Conservation (phyloP, 495 filamentous ascomycete genomes). For the Massariosphaeria phaeospora region DNA sequence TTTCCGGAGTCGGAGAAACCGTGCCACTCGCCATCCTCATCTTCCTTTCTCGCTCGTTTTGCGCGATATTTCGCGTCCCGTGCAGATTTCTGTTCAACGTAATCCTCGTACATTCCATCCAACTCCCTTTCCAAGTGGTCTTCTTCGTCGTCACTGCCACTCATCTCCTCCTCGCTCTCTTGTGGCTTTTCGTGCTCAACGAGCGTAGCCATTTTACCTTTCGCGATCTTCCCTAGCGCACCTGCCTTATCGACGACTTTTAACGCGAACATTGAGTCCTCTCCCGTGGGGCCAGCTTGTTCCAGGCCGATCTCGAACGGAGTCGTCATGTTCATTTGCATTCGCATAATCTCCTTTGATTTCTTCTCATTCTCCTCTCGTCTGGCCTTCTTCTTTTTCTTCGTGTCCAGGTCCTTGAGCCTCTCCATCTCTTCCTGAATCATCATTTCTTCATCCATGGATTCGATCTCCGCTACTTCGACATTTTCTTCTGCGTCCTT, state of each 20-base stretch:
- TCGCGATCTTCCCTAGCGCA: slow-evolving; percentile 63
- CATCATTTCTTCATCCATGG: slow-evolving; percentile 89
- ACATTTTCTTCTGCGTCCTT: slow-evolving; percentile 54
- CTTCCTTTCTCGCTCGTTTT: slow-evolving; percentile 78
- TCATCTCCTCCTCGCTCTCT: slow-evolving; percentile 55
- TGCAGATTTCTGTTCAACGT: slow-evolving; percentile 72
- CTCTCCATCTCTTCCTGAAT: slow-evolving; percentile 82
- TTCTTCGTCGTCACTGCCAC: slow-evolving; percentile 69
- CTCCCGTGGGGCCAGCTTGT: slow-evolving; percentile 69
- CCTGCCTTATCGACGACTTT: slow-evolving; percentile 71
- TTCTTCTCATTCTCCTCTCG: slow-evolving; percentile 84
- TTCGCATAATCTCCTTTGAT: slow-evolving; percentile 79
- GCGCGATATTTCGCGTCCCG: slow-evolving; percentile 79
- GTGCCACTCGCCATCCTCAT: slow-evolving; percentile 83
- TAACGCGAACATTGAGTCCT: slow-evolving; percentile 76
- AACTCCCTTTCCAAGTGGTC: slow-evolving; percentile 78
- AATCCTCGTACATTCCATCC: slow-evolving; percentile 79
- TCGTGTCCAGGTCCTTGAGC: slow-evolving; percentile 68
- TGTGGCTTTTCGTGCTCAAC: slow-evolving; percentile 47
- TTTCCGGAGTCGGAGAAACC: slow-evolving; percentile 70
- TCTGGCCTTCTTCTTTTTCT: slow-evolving; percentile 72
- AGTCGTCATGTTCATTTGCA: slow-evolving; percentile 95
- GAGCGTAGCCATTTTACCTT: slow-evolving; percentile 67
- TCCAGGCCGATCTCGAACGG: slow-evolving; percentile 96
- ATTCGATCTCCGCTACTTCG: slow-evolving; percentile 69